A percentile compares a stretch with the other conserved stretches of the same genome.
phyloP scores from a whole-genome alignment of 352 stramenopile genomes.

The Globisporangium cylindrosporum region DNA sequence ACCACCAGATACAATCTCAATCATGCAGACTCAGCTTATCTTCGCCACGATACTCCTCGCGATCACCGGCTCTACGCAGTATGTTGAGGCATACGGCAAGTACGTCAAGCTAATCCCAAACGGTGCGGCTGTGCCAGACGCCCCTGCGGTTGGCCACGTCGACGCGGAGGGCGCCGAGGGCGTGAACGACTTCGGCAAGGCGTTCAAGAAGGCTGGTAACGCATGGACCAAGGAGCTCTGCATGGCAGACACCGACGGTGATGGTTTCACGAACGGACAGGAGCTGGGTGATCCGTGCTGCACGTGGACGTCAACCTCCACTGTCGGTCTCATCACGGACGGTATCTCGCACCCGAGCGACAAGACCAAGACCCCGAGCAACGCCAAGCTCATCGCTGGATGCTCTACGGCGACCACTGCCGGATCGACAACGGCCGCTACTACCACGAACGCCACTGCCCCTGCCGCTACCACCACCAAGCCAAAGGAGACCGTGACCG shows the following conservation, averaged over 20 bases:
- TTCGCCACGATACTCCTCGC: conserved; percentile 12
- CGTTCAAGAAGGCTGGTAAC: conserved; percentile 46
- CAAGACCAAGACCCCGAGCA: conserved; percentile 51
- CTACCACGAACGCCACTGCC: conserved; percentile 16
- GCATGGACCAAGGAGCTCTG: conserved; percentile 56
- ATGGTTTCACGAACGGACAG: conserved; percentile 83
- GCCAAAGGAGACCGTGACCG: conserved; percentile 3
- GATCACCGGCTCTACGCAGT: conserved; percentile 2
- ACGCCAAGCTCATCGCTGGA: conserved; percentile 39
- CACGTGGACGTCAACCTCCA: conserved; percentile 53
- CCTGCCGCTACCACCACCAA: conserved; percentile 20
- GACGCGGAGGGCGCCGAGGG: conserved; percentile 37
- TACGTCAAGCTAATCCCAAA: conserved; percentile 58
- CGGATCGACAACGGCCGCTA: conserved; percentile 20
- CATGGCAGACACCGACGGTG: conserved; percentile 65
- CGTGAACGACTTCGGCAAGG: conserved; percentile 64
- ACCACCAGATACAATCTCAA: not conserved
- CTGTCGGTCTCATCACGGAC: conserved; percentile 43
- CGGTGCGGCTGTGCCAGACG: conserved; percentile 40
- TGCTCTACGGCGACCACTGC: conserved; percentile 31
- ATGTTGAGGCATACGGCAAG: conserved; percentile 32
- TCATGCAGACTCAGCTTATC: conserved; percentile 12
- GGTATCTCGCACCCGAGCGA: conserved; percentile 64
- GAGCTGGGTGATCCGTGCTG: conserved; percentile 86
- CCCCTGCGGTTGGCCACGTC: conserved; percentile 54